These are phyloP conservation scores for Corynascus novoguineensis DNA, from an alignment of 495 filamentous ascomycete species.

Conservation along the genomic window DNA sequence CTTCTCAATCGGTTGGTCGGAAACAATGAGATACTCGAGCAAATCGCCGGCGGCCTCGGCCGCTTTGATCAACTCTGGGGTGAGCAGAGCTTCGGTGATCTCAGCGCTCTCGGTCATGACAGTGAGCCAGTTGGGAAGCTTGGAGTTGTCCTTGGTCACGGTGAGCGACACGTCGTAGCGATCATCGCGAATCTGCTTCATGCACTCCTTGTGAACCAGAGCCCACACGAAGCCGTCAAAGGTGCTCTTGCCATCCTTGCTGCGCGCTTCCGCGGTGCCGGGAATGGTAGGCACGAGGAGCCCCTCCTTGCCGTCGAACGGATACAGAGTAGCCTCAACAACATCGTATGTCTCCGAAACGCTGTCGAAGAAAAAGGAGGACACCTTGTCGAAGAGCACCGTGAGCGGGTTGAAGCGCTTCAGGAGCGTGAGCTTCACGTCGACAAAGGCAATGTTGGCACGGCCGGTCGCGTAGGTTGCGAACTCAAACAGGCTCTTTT, in stretches of 20 bases:
- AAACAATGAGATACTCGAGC: slow-evolving; percentile 83
- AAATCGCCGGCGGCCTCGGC: slow-evolving; percentile 72
- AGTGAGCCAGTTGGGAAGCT: slow-evolving; percentile 86
- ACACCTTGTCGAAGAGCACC: slow-evolving; percentile 58
- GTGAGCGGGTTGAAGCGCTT: slow-evolving; percentile 88
- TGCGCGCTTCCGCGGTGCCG: slow-evolving; percentile 46
- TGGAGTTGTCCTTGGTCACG: slow-evolving; percentile 80
- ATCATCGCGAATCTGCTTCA: slow-evolving; percentile 84
- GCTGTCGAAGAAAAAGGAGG: slow-evolving; percentile 73
- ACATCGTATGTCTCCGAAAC: slow-evolving; percentile 61
- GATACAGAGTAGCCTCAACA: slow-evolving; percentile 68
- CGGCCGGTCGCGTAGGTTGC: slow-evolving; percentile 87
- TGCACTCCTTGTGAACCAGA: slow-evolving; percentile 87
- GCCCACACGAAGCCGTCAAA: slow-evolving; percentile 95
- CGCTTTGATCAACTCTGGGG: slow-evolving; percentile 75
- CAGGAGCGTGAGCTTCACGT: slow-evolving; percentile 71
- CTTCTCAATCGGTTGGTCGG: slow-evolving; percentile 86
- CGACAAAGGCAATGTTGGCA: slow-evolving; percentile 86
- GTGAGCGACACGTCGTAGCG: slow-evolving; percentile 93
- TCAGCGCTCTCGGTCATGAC: slow-evolving; percentile 97
- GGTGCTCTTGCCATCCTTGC: slow-evolving; percentile 60
- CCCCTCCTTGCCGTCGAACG: slow-evolving; percentile 88
- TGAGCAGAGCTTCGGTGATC: slow-evolving; percentile 82
- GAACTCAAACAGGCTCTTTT: slow-evolving; percentile 79
- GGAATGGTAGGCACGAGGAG: slow-evolving; percentile 57